Evolutionary conservation across 805 yeast species (phyloP).

Genomic region (Tetrapisispora fleetii): DNA sequence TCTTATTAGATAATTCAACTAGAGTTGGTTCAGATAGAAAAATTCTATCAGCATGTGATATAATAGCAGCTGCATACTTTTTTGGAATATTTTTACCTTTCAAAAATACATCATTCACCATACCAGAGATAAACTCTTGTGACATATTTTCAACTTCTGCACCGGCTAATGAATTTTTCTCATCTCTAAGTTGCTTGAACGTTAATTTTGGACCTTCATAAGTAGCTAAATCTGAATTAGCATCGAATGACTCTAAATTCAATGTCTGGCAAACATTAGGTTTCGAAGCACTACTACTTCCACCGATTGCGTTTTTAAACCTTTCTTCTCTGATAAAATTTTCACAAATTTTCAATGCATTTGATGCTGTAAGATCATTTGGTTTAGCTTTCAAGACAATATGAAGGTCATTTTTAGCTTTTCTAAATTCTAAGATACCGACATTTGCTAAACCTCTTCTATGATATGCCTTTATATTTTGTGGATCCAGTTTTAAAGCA

Average conservation of each 20-base stretch:
- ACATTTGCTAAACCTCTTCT: slow-evolving; percentile 75
- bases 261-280: slow-evolving; percentile 22
- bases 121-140: slow-evolving; percentile 45
- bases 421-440: slow-evolving; percentile 67
- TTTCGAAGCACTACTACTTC: slow-evolving; percentile 34
- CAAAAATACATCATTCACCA: slow-evolving; percentile 60
- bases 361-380: slow-evolving; percentile 55
- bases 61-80: slow-evolving; percentile 71
- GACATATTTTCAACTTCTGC: slow-evolving; percentile 35
- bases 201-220: slow-evolving; percentile 24
- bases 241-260: slow-evolving; percentile 23
- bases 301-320: slow-evolving; percentile 81
- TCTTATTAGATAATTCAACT: slow-evolving; percentile 48
- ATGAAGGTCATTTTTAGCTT: slow-evolving; percentile 62
- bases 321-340: slow-evolving; percentile 61
- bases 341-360: slow-evolving; percentile 51
- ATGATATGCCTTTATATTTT: slow-evolving; percentile 71
- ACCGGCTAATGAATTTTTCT: slow-evolving; percentile 19
- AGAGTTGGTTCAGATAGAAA: slow-evolving; percentile 60
- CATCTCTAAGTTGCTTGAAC: slow-evolving; percentile 22
- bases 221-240: slow-evolving; percentile 23
- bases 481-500: slow-evolving; percentile 58
- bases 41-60: slow-evolving; percentile 58
- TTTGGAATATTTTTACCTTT: slow-evolving; percentile 68
- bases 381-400: slow-evolving; percentile 54